phyloP scores from a whole-genome alignment of 768 basidiomycete species.

The Agrocybe chaxingu region DNA sequence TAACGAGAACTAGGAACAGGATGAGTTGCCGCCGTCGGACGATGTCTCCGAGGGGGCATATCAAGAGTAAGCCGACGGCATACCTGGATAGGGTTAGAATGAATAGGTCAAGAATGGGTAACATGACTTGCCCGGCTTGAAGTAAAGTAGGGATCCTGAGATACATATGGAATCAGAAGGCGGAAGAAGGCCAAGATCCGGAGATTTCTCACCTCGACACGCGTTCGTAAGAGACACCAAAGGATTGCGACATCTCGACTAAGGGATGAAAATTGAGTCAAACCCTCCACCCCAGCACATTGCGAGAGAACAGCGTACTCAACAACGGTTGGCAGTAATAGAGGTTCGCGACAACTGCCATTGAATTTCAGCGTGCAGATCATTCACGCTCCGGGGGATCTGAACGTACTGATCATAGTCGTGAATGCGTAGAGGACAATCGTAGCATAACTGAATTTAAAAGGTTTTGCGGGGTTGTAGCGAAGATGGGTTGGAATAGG shows the following conservation, averaged over 20 bases:
- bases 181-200: not conserved
- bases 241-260: constrained; percentile 36
- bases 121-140: constrained; percentile 53
- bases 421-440: constrained; percentile 60
- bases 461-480: constrained; percentile 47
- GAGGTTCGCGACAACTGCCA: constrained; percentile 58
- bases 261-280: not conserved
- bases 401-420: constrained; percentile 46
- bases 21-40: constrained; percentile 71
- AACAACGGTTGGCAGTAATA: constrained; percentile 82
- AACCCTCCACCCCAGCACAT: not conserved
- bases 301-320: constrained; percentile 37
- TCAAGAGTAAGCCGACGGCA: constrained; percentile 67
- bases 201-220: constrained; percentile 12
- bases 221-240: constrained; percentile 16
- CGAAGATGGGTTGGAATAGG: constrained; percentile 58
- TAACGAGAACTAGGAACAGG: constrained; percentile 49
- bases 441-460: constrained; percentile 48
- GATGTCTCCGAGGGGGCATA: constrained; percentile 84
- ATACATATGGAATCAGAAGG: not conserved
- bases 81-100: constrained; percentile 40
- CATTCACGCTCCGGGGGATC: not conserved
- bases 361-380: too few relatives aligned
- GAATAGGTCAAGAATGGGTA: not conserved
- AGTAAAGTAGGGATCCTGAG: constrained; percentile 58